Conservation (phyloP, 257 asterid genomes). For the Fraxinus cuspidata region DNA sequence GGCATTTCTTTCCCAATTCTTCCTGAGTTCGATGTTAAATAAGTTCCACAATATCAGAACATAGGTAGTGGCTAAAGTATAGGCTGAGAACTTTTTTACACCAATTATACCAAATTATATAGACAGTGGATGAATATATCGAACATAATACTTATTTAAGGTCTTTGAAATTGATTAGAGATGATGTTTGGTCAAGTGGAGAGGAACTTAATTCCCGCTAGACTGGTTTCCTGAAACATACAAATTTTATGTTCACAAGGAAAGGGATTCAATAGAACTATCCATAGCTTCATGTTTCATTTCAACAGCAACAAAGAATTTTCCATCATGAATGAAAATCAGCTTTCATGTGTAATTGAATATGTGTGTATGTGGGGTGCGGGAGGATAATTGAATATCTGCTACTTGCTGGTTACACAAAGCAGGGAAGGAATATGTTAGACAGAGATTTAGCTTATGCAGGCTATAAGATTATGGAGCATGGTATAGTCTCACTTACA, state of each 20-base stretch:
- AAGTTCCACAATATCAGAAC: background rate
- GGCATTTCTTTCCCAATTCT: too few species aligned
- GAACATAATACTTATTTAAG: background rate
- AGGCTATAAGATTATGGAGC: background rate
- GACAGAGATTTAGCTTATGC: background rate
- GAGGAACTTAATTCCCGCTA: background rate
- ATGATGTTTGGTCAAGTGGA: background rate
- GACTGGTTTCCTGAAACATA: background rate
- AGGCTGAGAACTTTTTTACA: constrained; percentile 14
- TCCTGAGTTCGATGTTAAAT: background rate
- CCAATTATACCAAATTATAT: constrained; percentile 2
- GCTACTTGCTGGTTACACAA: background rate
- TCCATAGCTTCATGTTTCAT: background rate
- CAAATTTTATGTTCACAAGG: background rate
- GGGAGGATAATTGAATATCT: background rate
- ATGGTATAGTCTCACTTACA: background rate
- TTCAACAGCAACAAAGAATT: background rate
- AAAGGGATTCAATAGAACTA: background rate
- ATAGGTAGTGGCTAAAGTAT: background rate
- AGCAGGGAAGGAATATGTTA: background rate
- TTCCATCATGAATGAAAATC: background rate
- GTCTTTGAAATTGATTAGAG: background rate
- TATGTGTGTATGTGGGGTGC: background rate
- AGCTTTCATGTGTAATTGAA: background rate
- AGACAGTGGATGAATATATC: background rate